Conservation (phyloP, 768 basidiomycete genomes). For the Podaxis sp. region DNA sequence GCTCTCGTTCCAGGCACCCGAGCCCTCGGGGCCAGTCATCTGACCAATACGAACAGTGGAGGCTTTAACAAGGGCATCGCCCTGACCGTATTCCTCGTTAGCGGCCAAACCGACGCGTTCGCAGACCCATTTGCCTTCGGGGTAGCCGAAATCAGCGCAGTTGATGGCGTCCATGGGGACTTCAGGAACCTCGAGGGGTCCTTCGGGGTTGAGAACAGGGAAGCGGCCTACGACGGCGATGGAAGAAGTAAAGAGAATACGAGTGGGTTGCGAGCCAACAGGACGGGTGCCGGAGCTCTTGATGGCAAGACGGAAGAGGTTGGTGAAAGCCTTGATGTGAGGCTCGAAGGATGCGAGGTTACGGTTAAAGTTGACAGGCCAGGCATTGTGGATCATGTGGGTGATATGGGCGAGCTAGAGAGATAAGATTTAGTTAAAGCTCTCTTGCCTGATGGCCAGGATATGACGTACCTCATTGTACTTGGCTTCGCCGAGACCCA, state of each 20-base stretch:
- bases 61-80: constrained; percentile 2
- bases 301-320: constrained; percentile 23
- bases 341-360: constrained; percentile 41
- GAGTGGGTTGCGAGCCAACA: constrained; percentile 27
- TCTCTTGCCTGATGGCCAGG: neutral
- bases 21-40: constrained; percentile 35
- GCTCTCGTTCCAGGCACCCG: constrained; percentile 35
- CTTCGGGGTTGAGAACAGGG: constrained; percentile 25
- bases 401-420: constrained; percentile 23
- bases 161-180: constrained; percentile 25
- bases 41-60: constrained; percentile 33
- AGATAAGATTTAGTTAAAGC: neutral
- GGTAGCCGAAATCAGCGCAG: constrained; percentile 34
- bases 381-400: constrained; percentile 36
- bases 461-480: constrained; percentile 23
- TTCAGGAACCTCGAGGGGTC: constrained; percentile 31
- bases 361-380: constrained; percentile 45
- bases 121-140: constrained; percentile 35
- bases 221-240: constrained; percentile 33
- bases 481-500: constrained; percentile 24
- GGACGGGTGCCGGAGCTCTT: constrained; percentile 32
- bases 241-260: constrained; percentile 35
- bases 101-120: constrained; percentile 29
- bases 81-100: constrained; percentile 24
- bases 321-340: constrained; percentile 28